Percentiles rank a stretch among this genome's conserved stretches.
phyloP scores from a whole-genome alignment of 768 basidiomycete genomes.

The Lepiota subincarnata region DNA sequence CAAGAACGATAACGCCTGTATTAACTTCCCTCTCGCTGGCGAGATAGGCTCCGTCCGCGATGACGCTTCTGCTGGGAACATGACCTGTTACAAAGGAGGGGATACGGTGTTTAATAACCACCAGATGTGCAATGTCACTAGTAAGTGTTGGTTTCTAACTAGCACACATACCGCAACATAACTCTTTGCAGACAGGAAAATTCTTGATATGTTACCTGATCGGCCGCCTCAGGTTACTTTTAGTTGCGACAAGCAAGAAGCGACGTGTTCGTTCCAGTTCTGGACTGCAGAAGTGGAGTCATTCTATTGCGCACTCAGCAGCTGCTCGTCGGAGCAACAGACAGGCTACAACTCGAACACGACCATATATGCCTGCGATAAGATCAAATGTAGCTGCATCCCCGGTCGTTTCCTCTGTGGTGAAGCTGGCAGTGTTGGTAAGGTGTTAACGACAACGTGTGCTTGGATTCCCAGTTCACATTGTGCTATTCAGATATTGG shows the following conservation, averaged over 20 bases:
- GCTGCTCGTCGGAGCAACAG: constrained; percentile 50
- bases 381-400: constrained; percentile 89
- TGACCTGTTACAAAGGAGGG: constrained; percentile 94
- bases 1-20: constrained; percentile 74
- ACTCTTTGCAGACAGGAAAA: constrained; percentile 72
- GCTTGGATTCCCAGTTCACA: background rate
- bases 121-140: constrained; percentile 98
- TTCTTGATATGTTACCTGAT: constrained; percentile 85
- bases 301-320: constrained; percentile 86
- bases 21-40: constrained; percentile 62
- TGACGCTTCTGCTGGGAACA: constrained; percentile 28
- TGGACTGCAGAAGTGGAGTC: constrained; percentile 95
- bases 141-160: constrained; percentile 41
- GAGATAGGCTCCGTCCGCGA: constrained; percentile 19
- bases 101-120: constrained; percentile 93
- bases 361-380: constrained; percentile 77
- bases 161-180: background rate
- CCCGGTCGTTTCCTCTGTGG: constrained; percentile 93
- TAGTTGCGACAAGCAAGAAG: constrained; percentile 64
- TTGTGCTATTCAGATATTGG: constrained; percentile 64
- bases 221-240: constrained; percentile 96
- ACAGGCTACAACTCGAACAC: constrained; percentile 61
- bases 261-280: constrained; percentile 91
- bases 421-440: constrained; percentile 89
- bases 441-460: constrained; percentile 24